These are phyloP conservation scores for Diplodia mutila DNA, from an alignment of 2,329 filamentous ascomycete species.

Conservation along the genomic window DNA sequence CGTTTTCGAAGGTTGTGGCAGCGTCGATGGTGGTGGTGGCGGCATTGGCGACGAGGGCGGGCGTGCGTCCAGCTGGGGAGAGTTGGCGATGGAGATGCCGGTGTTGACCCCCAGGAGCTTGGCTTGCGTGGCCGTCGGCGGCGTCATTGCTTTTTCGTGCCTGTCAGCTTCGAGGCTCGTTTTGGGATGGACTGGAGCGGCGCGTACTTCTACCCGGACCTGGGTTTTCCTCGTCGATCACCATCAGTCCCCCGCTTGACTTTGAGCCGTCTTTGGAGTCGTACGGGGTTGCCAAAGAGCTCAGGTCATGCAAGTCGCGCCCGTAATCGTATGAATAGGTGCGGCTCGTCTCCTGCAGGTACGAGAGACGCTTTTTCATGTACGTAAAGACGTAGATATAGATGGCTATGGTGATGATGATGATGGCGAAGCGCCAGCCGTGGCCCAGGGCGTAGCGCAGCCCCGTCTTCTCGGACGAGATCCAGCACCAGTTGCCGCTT, in stretches of 20 bases:
- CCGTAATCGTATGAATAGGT: constrained; percentile 19
- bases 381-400: constrained; percentile 51
- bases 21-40: no score
- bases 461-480: constrained; percentile 40
- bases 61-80: no score
- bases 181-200: background rate
- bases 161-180: no score
- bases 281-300: background rate
- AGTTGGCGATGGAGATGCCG: background rate
- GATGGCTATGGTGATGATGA: constrained; percentile 46
- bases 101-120: constrained; percentile 16
- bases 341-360: constrained; percentile 14
- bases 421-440: constrained; percentile 52
- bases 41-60: background rate
- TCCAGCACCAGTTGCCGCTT: constrained; percentile 57
- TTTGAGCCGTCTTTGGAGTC: background rate
- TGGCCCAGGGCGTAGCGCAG: constrained; percentile 52
- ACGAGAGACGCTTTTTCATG: constrained; percentile 29
- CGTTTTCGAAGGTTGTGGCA: background rate
- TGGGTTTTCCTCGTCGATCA: constrained; percentile 9
- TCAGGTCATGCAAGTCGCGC: constrained; percentile 14
- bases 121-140: background rate
- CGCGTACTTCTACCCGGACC: background rate
- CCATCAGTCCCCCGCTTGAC: background rate
- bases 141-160: background rate